Base-by-base conservation (phyloP, 305 asterid genomes). In the Plantago coronopus region DNA sequence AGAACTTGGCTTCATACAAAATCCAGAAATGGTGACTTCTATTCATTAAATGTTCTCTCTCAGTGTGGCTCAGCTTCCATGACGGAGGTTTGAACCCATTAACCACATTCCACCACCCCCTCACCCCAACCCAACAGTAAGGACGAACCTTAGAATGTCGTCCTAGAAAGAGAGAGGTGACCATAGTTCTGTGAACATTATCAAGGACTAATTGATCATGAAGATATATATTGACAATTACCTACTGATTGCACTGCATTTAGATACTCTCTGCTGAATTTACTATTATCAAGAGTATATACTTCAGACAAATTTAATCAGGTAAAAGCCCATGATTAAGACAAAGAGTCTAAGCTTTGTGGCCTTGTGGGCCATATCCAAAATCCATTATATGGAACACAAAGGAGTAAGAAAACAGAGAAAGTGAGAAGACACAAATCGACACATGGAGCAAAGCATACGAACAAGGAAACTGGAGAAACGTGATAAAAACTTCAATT, bases 401-500 rank as follows among this genome's bases (percentile, higher is more conserved):
- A 37, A 2, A 7, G 43, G 43, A 37, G 31, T 50, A 40, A 53
- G 49, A 44, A 53, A 13, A 37, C 15, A 37, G 1, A 37, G 43
- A 34, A 5, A 5, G 38, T 10, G 43, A 10, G 43, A 37, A 9
- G 11, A 37, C 9, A 37, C 43, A 37, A 37, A 37, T 37, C 14
- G 15, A 37, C 3, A 37, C 43, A 37, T 37, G 2, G 11, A 37
- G 14, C 14, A 15, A 10, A 9, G 43, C 14, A 37, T 3, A 37
- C 9, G 13, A 37, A 37, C 43, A 37, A 37, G 42, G 34, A 47
- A 18, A 40, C 38, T 31, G 22, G 25, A n/a, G n/a, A n/a, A 42
- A 40, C 50, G 56, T 18, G 38, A 13, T 22, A 56, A 57, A 31
- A 31, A 16, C 27, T 22, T 25, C 69, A 69, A 54, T 37, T 14